Evolutionary conservation across 1,284 basidiomycete genomes (phyloP).

Genomic region (Ganoderma leucocontextum): DNA sequence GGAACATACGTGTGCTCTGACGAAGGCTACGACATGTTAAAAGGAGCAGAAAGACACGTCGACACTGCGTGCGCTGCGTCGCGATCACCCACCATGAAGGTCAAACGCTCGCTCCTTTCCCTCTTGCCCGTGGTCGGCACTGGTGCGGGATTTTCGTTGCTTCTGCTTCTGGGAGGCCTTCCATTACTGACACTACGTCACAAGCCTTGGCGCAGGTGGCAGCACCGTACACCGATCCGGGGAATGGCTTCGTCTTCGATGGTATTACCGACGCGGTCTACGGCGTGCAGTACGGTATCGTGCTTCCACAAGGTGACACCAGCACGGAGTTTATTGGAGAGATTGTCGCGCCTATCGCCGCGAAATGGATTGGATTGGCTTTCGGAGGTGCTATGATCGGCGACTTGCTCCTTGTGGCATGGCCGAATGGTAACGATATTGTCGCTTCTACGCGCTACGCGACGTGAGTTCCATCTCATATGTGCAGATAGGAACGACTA

Average conservation of each 20-base stretch:
- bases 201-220: slow-evolving; percentile 53
- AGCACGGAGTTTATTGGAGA: slow-evolving; percentile 67
- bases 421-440: slow-evolving; percentile 61
- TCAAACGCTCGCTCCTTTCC: slow-evolving; percentile 36
- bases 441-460: slow-evolving; percentile 60
- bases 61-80: slow-evolving; percentile 16
- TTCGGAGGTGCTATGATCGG: slow-evolving; percentile 63
- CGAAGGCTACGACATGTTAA: slow-evolving; percentile 14
- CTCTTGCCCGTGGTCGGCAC: slow-evolving; percentile 39
- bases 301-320: slow-evolving; percentile 57
- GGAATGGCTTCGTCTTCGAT: slow-evolving; percentile 63
- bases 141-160: slow-evolving; percentile 33
- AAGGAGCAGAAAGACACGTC: slow-evolving; percentile 16
- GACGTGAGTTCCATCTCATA: slow-evolving; percentile 42
- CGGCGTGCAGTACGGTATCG: slow-evolving; percentile 58
- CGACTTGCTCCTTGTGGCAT: slow-evolving; percentile 63
- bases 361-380: slow-evolving; percentile 61
- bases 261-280: slow-evolving; percentile 59
- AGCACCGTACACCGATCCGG: slow-evolving; percentile 53
- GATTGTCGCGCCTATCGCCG: slow-evolving; percentile 61
- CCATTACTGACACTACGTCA: slow-evolving; percentile 8
- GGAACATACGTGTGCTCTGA: slow-evolving; percentile 21
- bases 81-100: slow-evolving; percentile 30
- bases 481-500: background rate
- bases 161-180: background rate